Conservation (phyloP, 208 protist species). For the Trypanosoma congolense region DNA sequence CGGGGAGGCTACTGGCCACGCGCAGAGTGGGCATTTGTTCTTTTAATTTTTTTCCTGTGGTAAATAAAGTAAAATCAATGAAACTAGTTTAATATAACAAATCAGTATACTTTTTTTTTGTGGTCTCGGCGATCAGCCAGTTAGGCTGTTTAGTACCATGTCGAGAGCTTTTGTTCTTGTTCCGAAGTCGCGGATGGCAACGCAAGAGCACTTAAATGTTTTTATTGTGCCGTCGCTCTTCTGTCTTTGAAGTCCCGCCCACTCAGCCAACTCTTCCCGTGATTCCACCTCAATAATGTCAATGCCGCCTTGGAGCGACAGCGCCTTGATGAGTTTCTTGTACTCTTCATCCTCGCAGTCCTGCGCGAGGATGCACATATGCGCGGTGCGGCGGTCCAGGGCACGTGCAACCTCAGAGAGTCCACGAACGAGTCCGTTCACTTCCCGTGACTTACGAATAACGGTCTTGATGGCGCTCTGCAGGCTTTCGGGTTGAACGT, state of each 20-base stretch:
- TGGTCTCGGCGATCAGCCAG: constrained; percentile 3
- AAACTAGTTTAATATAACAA: constrained; percentile 1
- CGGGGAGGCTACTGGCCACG: background rate
- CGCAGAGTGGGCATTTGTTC: too few species aligned
- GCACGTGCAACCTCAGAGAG: constrained; percentile 39
- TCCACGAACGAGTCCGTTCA: constrained; percentile 39
- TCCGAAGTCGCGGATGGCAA: constrained; percentile 42
- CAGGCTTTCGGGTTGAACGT: constrained; percentile 37
- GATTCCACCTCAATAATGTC: constrained; percentile 40
- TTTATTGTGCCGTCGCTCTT: constrained; percentile 31
- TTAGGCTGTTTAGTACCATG: constrained; percentile 28
- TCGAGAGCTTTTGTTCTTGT: constrained; percentile 39
- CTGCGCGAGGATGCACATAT: constrained; percentile 41
- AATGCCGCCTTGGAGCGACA: constrained; percentile 31
- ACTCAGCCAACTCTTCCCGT: constrained; percentile 28
- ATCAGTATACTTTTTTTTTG: too few species aligned
- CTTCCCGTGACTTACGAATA: constrained; percentile 32
- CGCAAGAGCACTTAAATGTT: constrained; percentile 35
- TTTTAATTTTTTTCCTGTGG: background rate
- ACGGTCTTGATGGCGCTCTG: constrained; percentile 39
- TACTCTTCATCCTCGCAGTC: constrained; percentile 52
- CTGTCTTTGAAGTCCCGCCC: constrained; percentile 31
- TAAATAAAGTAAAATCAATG: constrained; percentile 17
- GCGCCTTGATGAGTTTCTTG: constrained; percentile 44
- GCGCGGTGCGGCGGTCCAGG: constrained; percentile 35